Conservation (phyloP, 2,329 filamentous ascomycete genomes). For the Exophiala bonariae region DNA sequence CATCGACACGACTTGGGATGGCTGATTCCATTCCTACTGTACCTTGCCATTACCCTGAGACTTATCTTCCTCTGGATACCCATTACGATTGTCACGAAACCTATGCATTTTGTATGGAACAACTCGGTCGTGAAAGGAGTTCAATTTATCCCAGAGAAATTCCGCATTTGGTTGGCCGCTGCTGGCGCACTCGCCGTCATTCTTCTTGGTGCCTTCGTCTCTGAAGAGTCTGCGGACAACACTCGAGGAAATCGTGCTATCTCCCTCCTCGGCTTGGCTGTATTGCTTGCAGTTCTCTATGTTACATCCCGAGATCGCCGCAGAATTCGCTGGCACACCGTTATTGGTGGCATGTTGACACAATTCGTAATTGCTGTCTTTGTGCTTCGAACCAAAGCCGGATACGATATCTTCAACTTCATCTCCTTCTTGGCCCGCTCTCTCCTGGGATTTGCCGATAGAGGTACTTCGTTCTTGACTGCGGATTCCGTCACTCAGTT, state of each 20-base stretch:
- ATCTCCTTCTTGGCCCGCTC: conserved; percentile 72
- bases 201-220: conserved; percentile 74
- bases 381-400: conserved; percentile 75
- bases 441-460: conserved; percentile 71
- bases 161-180: conserved; percentile 65
- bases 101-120: conserved; percentile 68
- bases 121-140: conserved; percentile 62
- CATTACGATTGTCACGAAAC: conserved; percentile 63
- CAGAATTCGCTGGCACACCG: conserved; percentile 66
- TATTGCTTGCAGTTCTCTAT: conserved; percentile 70
- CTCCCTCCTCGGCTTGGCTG: conserved; percentile 73
- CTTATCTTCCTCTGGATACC: conserved; percentile 74
- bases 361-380: conserved; percentile 90
- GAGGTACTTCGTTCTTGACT: conserved; percentile 75
- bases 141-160: conserved; percentile 64
- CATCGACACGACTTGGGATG: conserved; percentile 75
- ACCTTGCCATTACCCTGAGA: conserved; percentile 71
- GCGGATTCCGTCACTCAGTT: conserved; percentile 43
- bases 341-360: conserved; percentile 83
- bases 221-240: conserved; percentile 71
- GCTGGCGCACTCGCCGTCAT: conserved; percentile 68
- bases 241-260: conserved; percentile 77
- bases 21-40: conserved; percentile 81
- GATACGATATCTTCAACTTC: conserved; percentile 90
- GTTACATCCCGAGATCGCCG: conserved; percentile 69